A percentile compares a stretch with the other conserved stretches of the same genome.
These are phyloP conservation scores for Borealophlyctis nickersoniae DNA, from an alignment of 192 early-diverging fungal species.

Conservation along the genomic window DNA sequence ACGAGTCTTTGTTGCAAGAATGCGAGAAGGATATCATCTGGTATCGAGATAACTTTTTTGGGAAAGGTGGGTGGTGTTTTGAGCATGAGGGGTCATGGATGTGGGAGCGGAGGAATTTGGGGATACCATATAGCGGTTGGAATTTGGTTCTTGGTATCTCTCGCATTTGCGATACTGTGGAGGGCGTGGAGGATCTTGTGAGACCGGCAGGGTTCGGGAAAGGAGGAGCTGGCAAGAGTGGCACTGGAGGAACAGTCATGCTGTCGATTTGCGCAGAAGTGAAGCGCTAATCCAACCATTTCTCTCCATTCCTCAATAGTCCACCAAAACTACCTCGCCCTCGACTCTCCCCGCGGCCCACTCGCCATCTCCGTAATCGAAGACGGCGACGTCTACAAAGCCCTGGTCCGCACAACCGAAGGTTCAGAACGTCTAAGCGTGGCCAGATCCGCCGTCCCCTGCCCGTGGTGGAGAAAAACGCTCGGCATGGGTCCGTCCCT, in stretches of 20 bases:
- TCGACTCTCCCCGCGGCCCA: conserved; percentile 46
- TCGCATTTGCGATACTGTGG: not conserved
- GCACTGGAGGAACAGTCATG: not conserved
- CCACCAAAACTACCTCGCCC: conserved; percentile 48
- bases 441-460: conserved; percentile 29
- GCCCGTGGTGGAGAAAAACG: conserved; percentile 42
- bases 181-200: not conserved
- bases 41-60: conserved; percentile 63
- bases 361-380: conserved; percentile 50
- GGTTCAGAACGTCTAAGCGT: conserved; percentile 59
- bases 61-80: conserved; percentile 41
- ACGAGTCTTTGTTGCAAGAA: conserved; percentile 61
- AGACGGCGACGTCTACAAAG: conserved; percentile 50
- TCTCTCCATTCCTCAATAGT: conserved; percentile 27
- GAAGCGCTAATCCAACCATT: conserved; percentile 1
- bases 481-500: conserved; percentile 48
- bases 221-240: not conserved
- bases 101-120: not conserved
- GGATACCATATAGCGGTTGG: too few relatives aligned
- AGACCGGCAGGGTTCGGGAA: not conserved
- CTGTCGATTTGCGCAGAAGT: not conserved
- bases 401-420: conserved; percentile 44
- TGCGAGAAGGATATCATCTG: conserved; percentile 69
- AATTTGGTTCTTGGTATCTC: too few relatives aligned
- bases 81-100: not conserved